Percentiles rank a stretch among this genome's conserved stretches.
Conservation (phyloP, 2,329 filamentous ascomycete species). For the Aspergillus flavus region DNA sequence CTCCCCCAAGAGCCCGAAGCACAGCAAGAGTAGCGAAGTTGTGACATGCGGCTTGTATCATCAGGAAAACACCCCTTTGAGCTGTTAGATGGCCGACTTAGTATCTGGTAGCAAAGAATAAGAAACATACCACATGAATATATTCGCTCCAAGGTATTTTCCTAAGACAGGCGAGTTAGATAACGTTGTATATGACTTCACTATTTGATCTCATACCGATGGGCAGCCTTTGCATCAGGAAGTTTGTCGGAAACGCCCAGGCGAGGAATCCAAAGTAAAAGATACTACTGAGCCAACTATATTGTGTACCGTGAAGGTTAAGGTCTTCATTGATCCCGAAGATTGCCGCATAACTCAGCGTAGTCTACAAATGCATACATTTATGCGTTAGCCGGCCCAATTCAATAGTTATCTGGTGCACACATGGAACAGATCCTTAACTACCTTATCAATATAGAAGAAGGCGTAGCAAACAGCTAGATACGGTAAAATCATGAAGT, state of each 20-base stretch:
- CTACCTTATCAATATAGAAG: slow-evolving; percentile 52
- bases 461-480: slow-evolving; percentile 58
- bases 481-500: slow-evolving; percentile 62
- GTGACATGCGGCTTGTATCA: slow-evolving; percentile 57
- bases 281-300: slow-evolving; percentile 58
- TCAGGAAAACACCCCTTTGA: slow-evolving; percentile 50
- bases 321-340: slow-evolving; percentile 65
- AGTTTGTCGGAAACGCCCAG: slow-evolving; percentile 59
- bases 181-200: not conserved
- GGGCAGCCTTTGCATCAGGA: slow-evolving; percentile 55
- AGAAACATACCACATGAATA: slow-evolving; percentile 55
- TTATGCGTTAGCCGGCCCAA: not conserved
- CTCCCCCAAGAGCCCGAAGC: slow-evolving; percentile 59
- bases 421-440: slow-evolving; percentile 6
- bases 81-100: not conserved
- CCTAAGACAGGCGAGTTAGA: slow-evolving; percentile 27
- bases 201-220: slow-evolving; percentile 40
- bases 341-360: slow-evolving; percentile 64
- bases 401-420: not conserved
- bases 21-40: slow-evolving; percentile 59
- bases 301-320: slow-evolving; percentile 58
- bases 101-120: too few species aligned
- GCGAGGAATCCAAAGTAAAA: slow-evolving; percentile 61
- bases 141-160: slow-evolving; percentile 59
- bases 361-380: slow-evolving; percentile 46